phyloP scores from a whole-genome alignment of 805 yeast species.

The Tetrapisispora taiwanensis region DNA sequence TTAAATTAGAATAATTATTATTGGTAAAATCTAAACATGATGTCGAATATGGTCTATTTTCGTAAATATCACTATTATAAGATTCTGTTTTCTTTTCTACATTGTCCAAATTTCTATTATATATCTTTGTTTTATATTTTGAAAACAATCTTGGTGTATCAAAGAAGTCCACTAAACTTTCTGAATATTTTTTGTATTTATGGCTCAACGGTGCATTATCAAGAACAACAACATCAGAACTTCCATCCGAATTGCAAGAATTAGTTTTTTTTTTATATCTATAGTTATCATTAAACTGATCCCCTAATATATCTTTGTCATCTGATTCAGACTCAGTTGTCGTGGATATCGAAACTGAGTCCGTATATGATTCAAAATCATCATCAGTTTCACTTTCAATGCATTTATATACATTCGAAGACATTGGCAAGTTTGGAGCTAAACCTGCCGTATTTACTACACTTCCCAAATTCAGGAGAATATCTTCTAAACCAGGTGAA shows the following conservation, averaged over 20 bases:
- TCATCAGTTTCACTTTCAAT: neutral
- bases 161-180: constrained; percentile 2
- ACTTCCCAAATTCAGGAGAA: constrained; percentile 1
- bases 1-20: constrained; percentile 10
- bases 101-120: neutral
- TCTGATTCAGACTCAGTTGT: neutral
- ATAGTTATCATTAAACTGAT: no score
- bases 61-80: neutral
- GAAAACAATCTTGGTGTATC: constrained; percentile 12
- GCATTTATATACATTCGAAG: neutral
- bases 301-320: neutral
- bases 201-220: neutral
- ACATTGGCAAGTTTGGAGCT: neutral
- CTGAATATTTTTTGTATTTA: constrained; percentile 2
- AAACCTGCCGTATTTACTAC: neutral
- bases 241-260: neutral
- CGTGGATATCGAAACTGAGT: neutral
- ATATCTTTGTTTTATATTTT: neutral
- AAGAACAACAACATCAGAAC: neutral
- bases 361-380: neutral
- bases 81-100: no score
- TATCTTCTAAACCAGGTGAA: constrained; percentile 5
- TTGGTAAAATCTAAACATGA: constrained; percentile 13
- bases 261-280: no score
- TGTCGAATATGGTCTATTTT: constrained; percentile 10